These are phyloP conservation scores for Spathaspora boniae DNA, from an alignment of 805 yeast genomes.

Conservation along the genomic window DNA sequence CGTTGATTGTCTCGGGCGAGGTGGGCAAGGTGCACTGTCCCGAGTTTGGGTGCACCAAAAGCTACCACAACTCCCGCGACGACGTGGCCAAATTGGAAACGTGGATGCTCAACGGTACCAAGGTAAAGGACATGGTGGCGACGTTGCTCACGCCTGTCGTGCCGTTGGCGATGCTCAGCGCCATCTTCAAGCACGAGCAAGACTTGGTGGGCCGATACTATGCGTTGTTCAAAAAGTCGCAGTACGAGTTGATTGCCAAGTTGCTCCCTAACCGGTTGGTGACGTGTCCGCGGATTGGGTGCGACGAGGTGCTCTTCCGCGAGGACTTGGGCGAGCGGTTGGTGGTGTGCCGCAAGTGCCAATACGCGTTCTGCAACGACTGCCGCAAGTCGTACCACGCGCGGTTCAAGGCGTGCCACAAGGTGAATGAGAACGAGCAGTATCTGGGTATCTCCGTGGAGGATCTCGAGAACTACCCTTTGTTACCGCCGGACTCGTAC, in stretches of 20 bases:
- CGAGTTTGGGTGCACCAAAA: conserved; percentile 44
- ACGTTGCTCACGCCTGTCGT: conserved; percentile 42
- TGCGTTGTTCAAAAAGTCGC: conserved; percentile 33
- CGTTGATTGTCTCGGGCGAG: conserved; percentile 45
- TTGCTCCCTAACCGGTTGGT: conserved; percentile 48
- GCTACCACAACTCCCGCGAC: conserved; percentile 12
- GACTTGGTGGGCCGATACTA: conserved; percentile 35
- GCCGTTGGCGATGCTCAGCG: conserved; percentile 27
- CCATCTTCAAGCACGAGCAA: conserved; percentile 20
- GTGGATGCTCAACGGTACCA: conserved; percentile 15
- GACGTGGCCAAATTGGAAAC: conserved; percentile 16
- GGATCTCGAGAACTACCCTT: conserved; percentile 36
- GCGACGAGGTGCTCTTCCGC: conserved; percentile 46
- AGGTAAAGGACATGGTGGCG: conserved; percentile 24
- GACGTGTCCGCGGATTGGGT: conserved; percentile 46
- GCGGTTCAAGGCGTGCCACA: conserved; percentile 40
- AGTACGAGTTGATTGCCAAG: conserved; percentile 41
- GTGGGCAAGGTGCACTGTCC: conserved; percentile 57
- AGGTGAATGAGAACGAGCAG: conserved; percentile 15
- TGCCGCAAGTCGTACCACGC: conserved; percentile 67
- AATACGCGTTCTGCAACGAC: conserved; percentile 51
- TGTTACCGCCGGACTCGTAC: conserved; percentile 23
- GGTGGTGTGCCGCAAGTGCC: conserved; percentile 48
- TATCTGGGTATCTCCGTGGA: conserved; percentile 27
- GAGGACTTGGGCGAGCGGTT: conserved; percentile 44